Base-by-base conservation (phyloP, 2,329 filamentous ascomycete genomes). In the Uncinocarpus reesii region DNA sequence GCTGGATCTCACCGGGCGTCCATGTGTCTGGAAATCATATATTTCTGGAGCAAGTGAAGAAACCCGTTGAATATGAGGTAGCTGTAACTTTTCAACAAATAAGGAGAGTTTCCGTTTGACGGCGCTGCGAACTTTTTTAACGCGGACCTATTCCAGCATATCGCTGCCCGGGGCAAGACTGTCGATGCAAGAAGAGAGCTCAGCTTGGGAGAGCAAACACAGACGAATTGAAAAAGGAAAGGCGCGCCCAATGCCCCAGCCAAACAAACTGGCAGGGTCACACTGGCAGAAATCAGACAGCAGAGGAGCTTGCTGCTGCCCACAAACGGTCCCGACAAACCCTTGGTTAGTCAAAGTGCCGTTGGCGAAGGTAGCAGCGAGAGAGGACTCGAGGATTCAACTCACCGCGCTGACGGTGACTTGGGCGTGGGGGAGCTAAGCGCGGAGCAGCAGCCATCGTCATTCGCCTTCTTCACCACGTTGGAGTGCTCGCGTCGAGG, bases 121-220 rank as follows among this genome's bases (percentile, higher is more conserved):
- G n/a, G n/a, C n/a, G n/a, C n/a, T n/a, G n/a, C n/a, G n/a, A n/a
- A n/a, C n/a, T n/a, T n/a, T 20, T 42, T 50, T 41, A 26, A 42
- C 24, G 45, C 26, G 41, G 29, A 18, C 34, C 18, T 34, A 35
- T 46, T 45, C 48, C 42, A 50, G 34, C 48, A 46, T 45, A 11
- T 34, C 43, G 32, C 43, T 37, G n/a, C 23, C 16, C 15, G 13
- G n/a, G 5, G 21, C 3, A 15, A 7, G 21, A 41, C 38, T 11
- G 13, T 10, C 15, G 16, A 21, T 11, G 2, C 26, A n/a, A n/a
- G 23, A 11, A 41, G 37, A 26, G 11, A 28, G 7, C 11, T 8
- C n/a, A 18, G 16, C 36, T 10, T 2, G 38, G 11, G 23, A 29
- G 37, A 41, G 20, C n/a, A 11, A 6, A 2, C 4, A 20, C 18